phyloP scores from a whole-genome alignment of 208 protist genomes.

The Acanthamoeba castellanii region DNA sequence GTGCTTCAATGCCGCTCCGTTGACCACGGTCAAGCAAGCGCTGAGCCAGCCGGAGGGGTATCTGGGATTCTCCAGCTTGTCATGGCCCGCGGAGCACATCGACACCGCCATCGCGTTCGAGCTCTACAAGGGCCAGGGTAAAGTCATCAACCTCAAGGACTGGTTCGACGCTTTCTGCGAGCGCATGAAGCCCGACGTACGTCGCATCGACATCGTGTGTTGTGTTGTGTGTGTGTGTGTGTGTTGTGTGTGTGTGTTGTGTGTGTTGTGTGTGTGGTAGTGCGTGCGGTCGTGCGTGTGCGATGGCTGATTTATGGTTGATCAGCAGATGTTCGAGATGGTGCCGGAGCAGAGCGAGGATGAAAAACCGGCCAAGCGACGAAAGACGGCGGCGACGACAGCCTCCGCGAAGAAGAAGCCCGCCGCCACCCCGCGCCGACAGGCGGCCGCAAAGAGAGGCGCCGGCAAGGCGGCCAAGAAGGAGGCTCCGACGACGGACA shows the following conservation, averaged over 20 bases:
- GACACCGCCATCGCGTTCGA: slow-evolving; percentile 4
- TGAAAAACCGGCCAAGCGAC: neutral
- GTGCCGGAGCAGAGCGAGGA: neutral
- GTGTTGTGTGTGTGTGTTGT: too few relatives aligned
- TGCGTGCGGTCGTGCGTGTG: neutral
- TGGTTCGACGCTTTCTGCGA: slow-evolving; percentile 41
- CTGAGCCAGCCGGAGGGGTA: neutral
- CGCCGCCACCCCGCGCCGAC: too few relatives aligned
- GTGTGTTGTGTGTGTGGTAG: too few relatives aligned
- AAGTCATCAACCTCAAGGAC: slow-evolving; percentile 31
- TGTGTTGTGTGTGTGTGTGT: too few relatives aligned
- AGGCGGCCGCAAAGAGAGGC: neutral
- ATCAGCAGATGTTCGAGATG: neutral
- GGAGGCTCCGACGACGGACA: neutral
- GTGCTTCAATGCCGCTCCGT: slow-evolving; percentile 20
- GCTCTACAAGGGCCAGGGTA: slow-evolving; percentile 33
- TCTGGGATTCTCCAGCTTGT: neutral
- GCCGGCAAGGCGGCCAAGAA: neutral
- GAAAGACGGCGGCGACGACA: neutral
- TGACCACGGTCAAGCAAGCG: slow-evolving; percentile 4
- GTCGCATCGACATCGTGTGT: neutral
- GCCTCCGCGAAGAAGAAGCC: neutral
- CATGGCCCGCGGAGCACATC: neutral
- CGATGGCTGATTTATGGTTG: neutral
- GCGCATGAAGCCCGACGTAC: neutral